phyloP scores from a whole-genome alignment of 2,329 filamentous ascomycete species.

The Dactylellina leptospora region DNA sequence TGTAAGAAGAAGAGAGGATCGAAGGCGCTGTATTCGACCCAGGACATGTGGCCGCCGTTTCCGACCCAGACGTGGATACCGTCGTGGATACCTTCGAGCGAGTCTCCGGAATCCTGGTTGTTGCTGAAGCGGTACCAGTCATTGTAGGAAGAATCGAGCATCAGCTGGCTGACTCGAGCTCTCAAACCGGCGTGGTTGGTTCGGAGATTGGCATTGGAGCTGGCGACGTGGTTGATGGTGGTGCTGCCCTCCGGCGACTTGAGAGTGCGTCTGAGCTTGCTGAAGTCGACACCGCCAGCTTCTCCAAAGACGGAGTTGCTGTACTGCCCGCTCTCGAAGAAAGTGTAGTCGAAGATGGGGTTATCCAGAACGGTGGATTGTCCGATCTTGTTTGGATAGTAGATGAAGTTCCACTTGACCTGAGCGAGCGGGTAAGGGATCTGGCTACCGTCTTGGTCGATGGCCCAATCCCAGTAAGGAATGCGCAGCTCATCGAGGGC shows the following conservation, averaged over 20 bases:
- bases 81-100: constrained; percentile 72
- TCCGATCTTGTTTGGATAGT: neutral
- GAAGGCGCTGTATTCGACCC: constrained; percentile 71
- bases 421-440: neutral
- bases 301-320: neutral
- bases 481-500: constrained; percentile 14
- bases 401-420: neutral
- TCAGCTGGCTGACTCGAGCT: neutral
- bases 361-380: neutral
- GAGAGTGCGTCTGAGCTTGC: neutral
- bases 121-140: constrained; percentile 36
- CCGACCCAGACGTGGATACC: constrained; percentile 64
- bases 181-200: neutral
- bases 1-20: constrained; percentile 83
- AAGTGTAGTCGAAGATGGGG: constrained; percentile 24
- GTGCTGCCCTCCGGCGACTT: neutral
- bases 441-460: constrained; percentile 2
- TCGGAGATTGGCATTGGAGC: neutral
- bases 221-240: neutral
- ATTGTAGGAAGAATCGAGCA: neutral
- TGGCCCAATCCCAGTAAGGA: constrained; percentile 51
- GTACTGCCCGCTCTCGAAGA: constrained; percentile 5
- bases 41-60: constrained; percentile 54
- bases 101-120: neutral
- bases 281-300: constrained; percentile 9